These are phyloP conservation scores for Asterochloris sp. DNA, from an alignment of 139 green algal genomes.

Conservation along the genomic window DNA sequence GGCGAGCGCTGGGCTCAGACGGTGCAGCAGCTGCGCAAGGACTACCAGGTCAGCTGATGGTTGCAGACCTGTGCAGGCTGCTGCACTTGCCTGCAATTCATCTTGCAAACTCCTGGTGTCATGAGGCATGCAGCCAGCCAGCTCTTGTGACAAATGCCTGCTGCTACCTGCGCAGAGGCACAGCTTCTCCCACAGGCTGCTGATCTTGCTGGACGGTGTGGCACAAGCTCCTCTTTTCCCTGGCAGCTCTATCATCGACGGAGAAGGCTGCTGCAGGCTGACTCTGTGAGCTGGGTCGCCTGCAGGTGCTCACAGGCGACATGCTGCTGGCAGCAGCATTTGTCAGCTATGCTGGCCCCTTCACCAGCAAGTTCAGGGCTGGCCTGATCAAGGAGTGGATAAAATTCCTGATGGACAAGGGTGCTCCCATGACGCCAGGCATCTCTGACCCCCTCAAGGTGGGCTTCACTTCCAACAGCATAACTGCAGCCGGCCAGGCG, in stretches of 20 bases:
- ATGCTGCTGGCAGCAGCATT: constrained; percentile 78
- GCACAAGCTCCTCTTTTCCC: no score
- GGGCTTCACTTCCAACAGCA: background rate
- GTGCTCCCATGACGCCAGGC: constrained; percentile 75
- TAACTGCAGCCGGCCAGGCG: no score
- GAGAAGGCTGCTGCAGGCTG: no score
- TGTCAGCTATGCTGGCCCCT: constrained; percentile 83
- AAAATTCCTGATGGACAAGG: constrained; percentile 63
- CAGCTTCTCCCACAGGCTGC: no score
- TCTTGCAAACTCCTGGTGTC: background rate
- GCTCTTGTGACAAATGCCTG: background rate
- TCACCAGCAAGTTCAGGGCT: constrained; percentile 73
- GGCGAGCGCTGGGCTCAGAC: constrained; percentile 77
- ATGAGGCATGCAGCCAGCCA: background rate
- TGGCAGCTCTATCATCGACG: no score
- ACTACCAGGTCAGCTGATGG: constrained; percentile 54
- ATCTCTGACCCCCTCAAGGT: constrained; percentile 58
- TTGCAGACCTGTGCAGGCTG: background rate
- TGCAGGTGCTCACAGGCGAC: constrained; percentile 77
- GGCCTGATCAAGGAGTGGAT: constrained; percentile 70
- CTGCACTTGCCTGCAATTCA: background rate
- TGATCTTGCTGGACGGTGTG: no score
- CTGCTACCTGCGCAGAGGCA: background rate
- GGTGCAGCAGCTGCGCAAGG: constrained; percentile 66
- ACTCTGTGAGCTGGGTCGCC: constrained; percentile 11